A percentile compares a stretch with the other conserved stretches of the same genome.
Conservation (phyloP, 2,329 filamentous ascomycete genomes). For the Alternaria solani region DNA sequence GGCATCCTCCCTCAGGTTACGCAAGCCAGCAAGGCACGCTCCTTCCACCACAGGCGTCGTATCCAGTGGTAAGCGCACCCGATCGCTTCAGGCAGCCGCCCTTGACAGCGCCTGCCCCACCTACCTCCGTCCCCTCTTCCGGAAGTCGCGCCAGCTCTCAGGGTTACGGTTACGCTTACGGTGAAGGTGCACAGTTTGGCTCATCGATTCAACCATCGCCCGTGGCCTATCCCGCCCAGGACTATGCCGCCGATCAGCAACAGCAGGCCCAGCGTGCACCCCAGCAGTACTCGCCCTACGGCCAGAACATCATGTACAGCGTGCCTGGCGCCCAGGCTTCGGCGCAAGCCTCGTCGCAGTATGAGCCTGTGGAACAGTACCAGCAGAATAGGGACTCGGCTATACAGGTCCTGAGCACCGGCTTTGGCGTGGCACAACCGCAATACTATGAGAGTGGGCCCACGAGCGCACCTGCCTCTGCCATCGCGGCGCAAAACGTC, state of each 20-base stretch:
- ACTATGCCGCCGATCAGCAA: slow-evolving; percentile 67
- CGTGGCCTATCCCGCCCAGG: slow-evolving; percentile 69
- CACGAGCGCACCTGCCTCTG: slow-evolving; percentile 67
- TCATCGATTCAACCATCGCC: slow-evolving; percentile 59
- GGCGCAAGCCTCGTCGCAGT: slow-evolving; percentile 65
- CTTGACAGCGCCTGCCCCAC: slow-evolving; percentile 53
- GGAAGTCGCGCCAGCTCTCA: slow-evolving; percentile 51
- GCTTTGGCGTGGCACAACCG: slow-evolving; percentile 72
- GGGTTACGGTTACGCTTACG: slow-evolving; percentile 61
- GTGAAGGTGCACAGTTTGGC: slow-evolving; percentile 63
- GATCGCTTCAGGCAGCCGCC: slow-evolving; percentile 60
- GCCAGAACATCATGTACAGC: slow-evolving; percentile 79
- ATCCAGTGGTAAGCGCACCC: slow-evolving; percentile 55
- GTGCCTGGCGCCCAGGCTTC: slow-evolving; percentile 57
- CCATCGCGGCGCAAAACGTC: slow-evolving; percentile 68
- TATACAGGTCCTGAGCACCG: slow-evolving; percentile 76
- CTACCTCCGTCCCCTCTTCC: slow-evolving; percentile 52
- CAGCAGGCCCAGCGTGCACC: slow-evolving; percentile 64
- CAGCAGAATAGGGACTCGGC: slow-evolving; percentile 72
- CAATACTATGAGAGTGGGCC: slow-evolving; percentile 70
- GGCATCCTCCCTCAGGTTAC: slow-evolving; percentile 75
- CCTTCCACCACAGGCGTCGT: slow-evolving; percentile 54
- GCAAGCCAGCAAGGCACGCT: slow-evolving; percentile 59
- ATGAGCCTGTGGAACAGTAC: slow-evolving; percentile 80
- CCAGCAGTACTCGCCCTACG: slow-evolving; percentile 61